phyloP scores from a whole-genome alignment of 768 basidiomycete species.

The Boletus eberwhitei region DNA sequence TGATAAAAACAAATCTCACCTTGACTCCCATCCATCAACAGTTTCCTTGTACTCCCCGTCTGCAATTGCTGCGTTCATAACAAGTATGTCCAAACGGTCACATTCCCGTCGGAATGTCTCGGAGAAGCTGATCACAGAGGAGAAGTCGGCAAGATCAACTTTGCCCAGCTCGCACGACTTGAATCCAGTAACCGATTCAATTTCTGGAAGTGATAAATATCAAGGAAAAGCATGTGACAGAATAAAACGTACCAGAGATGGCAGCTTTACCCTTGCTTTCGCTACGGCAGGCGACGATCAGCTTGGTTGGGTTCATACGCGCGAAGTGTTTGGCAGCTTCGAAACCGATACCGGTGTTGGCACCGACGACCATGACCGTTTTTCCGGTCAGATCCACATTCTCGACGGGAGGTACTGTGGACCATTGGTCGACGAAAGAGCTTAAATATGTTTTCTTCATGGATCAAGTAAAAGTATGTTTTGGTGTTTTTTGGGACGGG shows the following conservation, averaged over 20 bases:
- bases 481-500: background rate
- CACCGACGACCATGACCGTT: slow-evolving; percentile 31
- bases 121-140: slow-evolving; percentile 12
- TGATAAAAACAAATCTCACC: slow-evolving; percentile 12
- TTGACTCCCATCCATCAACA: slow-evolving; percentile 45
- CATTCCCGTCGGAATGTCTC: slow-evolving; percentile 6
- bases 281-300: slow-evolving; percentile 30
- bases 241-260: slow-evolving; percentile 15
- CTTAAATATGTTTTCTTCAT: slow-evolving; percentile 11
- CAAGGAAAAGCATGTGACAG: fast-evolving
- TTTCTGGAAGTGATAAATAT: slow-evolving; percentile 9
- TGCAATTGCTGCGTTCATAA: slow-evolving; percentile 41
- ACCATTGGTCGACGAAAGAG: slow-evolving; percentile 18
- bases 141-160: slow-evolving; percentile 16
- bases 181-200: slow-evolving; percentile 27
- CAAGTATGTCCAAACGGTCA: slow-evolving; percentile 30
- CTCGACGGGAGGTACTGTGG: slow-evolving; percentile 15
- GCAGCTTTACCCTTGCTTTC: slow-evolving; percentile 23
- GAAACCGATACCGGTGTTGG: slow-evolving; percentile 33
- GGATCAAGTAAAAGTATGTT: background rate
- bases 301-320: slow-evolving; percentile 27
- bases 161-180: slow-evolving; percentile 13
- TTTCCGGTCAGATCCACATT: slow-evolving; percentile 26
- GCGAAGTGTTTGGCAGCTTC: slow-evolving; percentile 32
- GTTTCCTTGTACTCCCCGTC: slow-evolving; percentile 21